Base-by-base conservation (phyloP, 1,284 basidiomycete genomes). In the Cerrena zonata region DNA sequence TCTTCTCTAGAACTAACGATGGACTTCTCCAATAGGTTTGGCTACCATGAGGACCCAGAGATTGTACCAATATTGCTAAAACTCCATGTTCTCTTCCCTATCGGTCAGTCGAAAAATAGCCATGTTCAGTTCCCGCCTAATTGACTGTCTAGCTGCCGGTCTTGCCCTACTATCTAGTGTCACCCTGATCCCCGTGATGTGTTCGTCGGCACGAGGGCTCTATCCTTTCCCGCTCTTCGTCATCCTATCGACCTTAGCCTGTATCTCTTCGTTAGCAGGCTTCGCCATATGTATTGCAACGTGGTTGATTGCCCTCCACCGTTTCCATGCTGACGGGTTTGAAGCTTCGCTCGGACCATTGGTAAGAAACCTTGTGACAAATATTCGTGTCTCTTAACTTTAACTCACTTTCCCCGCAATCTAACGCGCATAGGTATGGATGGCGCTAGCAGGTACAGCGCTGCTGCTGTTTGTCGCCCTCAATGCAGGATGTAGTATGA, bases 401-500 rank as follows among this genome's bases (percentile, higher is more conserved):
- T 24, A 27, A 40, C 27, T 22, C 25, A 21, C 30, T 5, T 25
- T 49, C 21, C 40, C 2, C 36, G 25, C 25, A 36, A 3, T 48
- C 21, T n/a, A n/a, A n/a, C n/a, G n/a, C n/a, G n/a, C n/a, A n/a
- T 18, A 68, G 66, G 48, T 62, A 25, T 68, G 66, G 66, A 62
- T 68, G 52, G 55, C 64, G 4, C 47, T 67, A 11, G 65, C 52
- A 7, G 65, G 65, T 12, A 59, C 56, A 1, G 59, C 56, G 23
- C 34, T 61, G 0, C 57, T 64, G 15, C 34, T 63, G 4, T 30
- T 61, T 13, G 53, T 65, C 22, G 56, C 61, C 21, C 39, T 65
- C 36, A 61, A 63, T 37, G 56, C 65, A 5, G 63, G 65, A 3
- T 68, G 67, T 45, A 63, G 61, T 10, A 61, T 60, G 10, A 60